A percentile compares a stretch with the other conserved stretches of the same genome.
phyloP scores from a whole-genome alignment of 2,329 filamentous ascomycete species.

The Colletotrichum truncatum region DNA sequence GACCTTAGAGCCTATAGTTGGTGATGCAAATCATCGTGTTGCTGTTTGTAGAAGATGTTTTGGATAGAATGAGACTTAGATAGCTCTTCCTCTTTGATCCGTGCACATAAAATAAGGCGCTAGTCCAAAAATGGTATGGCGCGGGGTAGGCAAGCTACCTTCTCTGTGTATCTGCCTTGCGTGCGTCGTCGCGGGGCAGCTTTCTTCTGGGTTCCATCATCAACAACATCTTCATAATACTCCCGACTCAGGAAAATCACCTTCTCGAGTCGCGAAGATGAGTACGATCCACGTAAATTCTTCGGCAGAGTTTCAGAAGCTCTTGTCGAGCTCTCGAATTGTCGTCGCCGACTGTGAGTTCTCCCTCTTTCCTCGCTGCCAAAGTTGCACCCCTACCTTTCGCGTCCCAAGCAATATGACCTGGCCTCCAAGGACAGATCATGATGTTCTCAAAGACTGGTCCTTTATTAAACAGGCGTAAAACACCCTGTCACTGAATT shows the following conservation, averaged over 20 bases:
- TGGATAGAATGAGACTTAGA: background rate
- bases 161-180: constrained; percentile 11
- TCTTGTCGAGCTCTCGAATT: constrained; percentile 78
- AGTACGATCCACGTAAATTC: constrained; percentile 47
- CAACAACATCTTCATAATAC: constrained; percentile 12
- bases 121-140: constrained; percentile 27
- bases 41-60: background rate
- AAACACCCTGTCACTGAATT: too few species aligned
- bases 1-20: too few species aligned
- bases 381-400: constrained; percentile 38
- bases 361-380: constrained; percentile 6
- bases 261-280: constrained; percentile 38
- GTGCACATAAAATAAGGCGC: background rate
- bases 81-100: background rate
- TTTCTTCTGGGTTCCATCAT: constrained; percentile 24
- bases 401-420: constrained; percentile 29
- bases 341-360: constrained; percentile 90
- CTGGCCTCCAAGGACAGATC: too few species aligned
- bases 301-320: constrained; percentile 69
- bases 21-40: too few species aligned
- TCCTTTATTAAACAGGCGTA: too few species aligned
- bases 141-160: constrained; percentile 28
- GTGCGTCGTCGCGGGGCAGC: constrained; percentile 14
- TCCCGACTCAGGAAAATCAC: background rate
- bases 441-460: too few species aligned